Conservation (phyloP, 495 filamentous ascomycete species). For the Hypomontagnella submonticulosa region DNA sequence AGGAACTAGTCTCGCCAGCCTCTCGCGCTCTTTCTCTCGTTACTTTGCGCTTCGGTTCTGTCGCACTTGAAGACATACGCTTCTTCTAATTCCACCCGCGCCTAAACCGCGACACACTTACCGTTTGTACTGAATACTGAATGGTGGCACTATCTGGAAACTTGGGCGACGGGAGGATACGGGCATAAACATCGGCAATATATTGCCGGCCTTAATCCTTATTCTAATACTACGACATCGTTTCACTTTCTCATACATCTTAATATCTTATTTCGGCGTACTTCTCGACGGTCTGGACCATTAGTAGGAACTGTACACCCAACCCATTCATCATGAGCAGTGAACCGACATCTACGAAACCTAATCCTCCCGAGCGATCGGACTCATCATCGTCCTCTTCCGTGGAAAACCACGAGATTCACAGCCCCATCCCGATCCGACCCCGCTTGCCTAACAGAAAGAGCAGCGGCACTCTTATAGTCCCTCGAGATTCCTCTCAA, state of each 20-base stretch:
- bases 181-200: conserved; percentile 34
- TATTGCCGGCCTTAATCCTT: conserved; percentile 23
- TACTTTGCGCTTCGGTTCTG: conserved; percentile 25
- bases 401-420: conserved; percentile 51
- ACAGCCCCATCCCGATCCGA: conserved; percentile 59
- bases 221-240: conserved; percentile 23
- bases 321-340: conserved; percentile 41
- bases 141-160: conserved; percentile 39
- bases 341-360: conserved; percentile 37
- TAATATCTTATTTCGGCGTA: conserved; percentile 30
- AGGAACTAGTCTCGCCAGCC: conserved; percentile 37
- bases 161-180: conserved; percentile 45
- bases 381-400: conserved; percentile 56
- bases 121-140: conserved; percentile 29
- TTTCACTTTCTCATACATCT: conserved; percentile 31
- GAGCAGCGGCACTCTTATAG: conserved; percentile 82
- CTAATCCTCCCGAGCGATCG: conserved; percentile 47
- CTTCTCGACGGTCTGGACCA: conserved; percentile 25
- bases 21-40: conserved; percentile 42
- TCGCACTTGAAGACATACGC: conserved; percentile 12
- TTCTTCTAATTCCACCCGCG: conserved; percentile 7
- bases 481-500: conserved; percentile 75
- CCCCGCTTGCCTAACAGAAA: conserved; percentile 70
- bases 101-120: conserved; percentile 9
- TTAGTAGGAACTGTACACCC: conserved; percentile 24